A percentile compares a stretch with the other conserved stretches of the same genome.
phyloP scores from a whole-genome alignment of 345 rosid species.

The Linum trigynum region DNA sequence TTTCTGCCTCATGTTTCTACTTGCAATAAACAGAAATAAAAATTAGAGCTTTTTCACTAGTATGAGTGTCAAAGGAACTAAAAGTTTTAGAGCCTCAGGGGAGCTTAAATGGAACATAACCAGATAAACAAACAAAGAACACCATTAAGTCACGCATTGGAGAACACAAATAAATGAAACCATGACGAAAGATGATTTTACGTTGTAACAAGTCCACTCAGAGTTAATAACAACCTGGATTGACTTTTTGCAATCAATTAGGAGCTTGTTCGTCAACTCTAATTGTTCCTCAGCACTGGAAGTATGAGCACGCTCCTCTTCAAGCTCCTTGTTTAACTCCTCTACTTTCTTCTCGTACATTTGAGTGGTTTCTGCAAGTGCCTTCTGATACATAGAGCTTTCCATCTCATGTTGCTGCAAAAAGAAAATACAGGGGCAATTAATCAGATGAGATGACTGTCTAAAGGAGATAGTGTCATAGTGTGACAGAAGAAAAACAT shows the following conservation, averaged over 20 bases:
- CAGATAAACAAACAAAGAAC: background rate
- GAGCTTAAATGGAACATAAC: slow-evolving; percentile 1
- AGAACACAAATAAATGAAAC: background rate
- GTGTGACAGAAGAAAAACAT: background rate
- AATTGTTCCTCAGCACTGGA: slow-evolving; percentile 41
- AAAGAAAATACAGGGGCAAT: background rate
- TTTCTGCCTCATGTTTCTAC: slow-evolving; percentile 51
- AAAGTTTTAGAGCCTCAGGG: slow-evolving; percentile 4
- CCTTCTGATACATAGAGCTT: slow-evolving; percentile 40
- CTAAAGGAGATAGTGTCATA: too few species aligned
- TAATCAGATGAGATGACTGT: background rate
- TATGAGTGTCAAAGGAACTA: slow-evolving; percentile 5
- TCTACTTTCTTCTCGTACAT: slow-evolving; percentile 70
- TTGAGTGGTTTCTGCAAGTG: slow-evolving; percentile 61
- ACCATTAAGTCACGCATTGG: background rate
- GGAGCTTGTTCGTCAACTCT: slow-evolving; percentile 34
- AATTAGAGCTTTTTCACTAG: slow-evolving; percentile 4
- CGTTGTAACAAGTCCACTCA: too few species aligned
- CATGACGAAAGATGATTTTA: background rate
- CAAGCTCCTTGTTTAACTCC: slow-evolving; percentile 49
- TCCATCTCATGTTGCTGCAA: slow-evolving; percentile 6
- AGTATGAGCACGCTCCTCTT: slow-evolving; percentile 36
- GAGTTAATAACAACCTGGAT: slow-evolving; percentile 41
- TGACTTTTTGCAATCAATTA: slow-evolving; percentile 43
- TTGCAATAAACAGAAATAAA: slow-evolving; percentile 14